These are phyloP conservation scores for Sabuloglossum arenarium DNA, from an alignment of 495 filamentous ascomycete genomes.

Conservation along the genomic window DNA sequence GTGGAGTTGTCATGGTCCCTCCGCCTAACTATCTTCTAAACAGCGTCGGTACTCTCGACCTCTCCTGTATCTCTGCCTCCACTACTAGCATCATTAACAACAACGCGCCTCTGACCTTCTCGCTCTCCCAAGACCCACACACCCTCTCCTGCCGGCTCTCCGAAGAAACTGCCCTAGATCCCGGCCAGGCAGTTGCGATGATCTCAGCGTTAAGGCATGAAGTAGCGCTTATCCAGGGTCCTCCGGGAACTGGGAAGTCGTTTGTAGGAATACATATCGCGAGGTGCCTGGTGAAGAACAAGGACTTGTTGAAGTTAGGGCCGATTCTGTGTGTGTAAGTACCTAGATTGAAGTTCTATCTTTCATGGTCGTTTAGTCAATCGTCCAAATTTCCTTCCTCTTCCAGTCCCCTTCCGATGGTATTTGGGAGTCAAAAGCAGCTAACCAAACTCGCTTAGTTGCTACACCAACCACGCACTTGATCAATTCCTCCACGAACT, in stretches of 20 bases:
- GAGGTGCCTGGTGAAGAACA: constrained; percentile 40
- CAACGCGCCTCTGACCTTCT: constrained; percentile 14
- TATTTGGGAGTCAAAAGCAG: not conserved
- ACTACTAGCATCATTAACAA: constrained; percentile 18
- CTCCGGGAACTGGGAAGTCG: constrained; percentile 63
- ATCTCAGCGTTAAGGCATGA: constrained; percentile 30
- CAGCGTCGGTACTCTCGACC: constrained; percentile 29
- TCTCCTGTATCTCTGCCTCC: constrained; percentile 9
- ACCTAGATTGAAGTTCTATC: not conserved
- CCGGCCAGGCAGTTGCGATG: constrained; percentile 36
- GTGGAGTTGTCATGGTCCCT: constrained; percentile 11
- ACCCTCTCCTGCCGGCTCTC: constrained; percentile 20
- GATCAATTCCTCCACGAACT: constrained; percentile 55
- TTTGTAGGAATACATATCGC: constrained; percentile 37
- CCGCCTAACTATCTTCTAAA: constrained; percentile 31
- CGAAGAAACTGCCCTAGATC: constrained; percentile 29
- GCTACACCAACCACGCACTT: constrained; percentile 54
- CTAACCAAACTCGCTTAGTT: constrained; percentile 8
- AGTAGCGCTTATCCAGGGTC: constrained; percentile 55
- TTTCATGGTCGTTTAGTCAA: not conserved
- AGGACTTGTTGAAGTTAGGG: constrained; percentile 25
- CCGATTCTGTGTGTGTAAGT: constrained; percentile 34
- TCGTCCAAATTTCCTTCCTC: not conserved
- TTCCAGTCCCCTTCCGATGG: not conserved
- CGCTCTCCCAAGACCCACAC: constrained; percentile 13